Base-by-base conservation (phyloP, 1,284 basidiomycete genomes). In the Irpex lacteus region DNA sequence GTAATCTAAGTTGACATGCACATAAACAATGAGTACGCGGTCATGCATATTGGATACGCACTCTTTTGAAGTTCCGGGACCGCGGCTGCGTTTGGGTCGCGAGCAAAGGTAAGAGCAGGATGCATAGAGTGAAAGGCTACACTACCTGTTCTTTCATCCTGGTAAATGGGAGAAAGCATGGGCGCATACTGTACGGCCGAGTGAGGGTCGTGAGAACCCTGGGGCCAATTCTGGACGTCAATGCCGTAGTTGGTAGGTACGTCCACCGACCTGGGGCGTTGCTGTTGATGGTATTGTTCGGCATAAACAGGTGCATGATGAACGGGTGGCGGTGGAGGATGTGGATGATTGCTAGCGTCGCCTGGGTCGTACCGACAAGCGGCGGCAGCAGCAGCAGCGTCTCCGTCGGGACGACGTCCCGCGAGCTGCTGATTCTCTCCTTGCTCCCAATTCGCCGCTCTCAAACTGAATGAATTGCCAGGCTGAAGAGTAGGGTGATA, bases 71-170 rank as follows among this genome's bases (percentile, higher is more conserved):
- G 59, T 44, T 44, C 40, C 40, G 40, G 15, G 54, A 63, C 44
- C 47, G 73, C 71, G 34, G 68, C 70, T 70, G 67, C 61, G 50
- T 6, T 15, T 13, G 36, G 34, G 37, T 44, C 57, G 37, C n/a
- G 38, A 37, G 57, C 5, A 21, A 19, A 59, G 63, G 62, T 9
- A 13, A 55, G 56, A 47, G 63, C 49, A 11, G 57, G 62, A 63
- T 67, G 66, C 52, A 40, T 44, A 60, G 52, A 19, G 38, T 37
- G 58, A 13, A 56, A 15, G 19, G 55, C 32, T 5, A 50, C 26
- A 49, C 19, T 70, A 82, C 81, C 75, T 56, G 76, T 74, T 60
- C 81, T 79, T 60, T 83, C 81, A 63, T 82, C 82, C 40, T 80
- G 74, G 66, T 82, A 84, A 63, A 80, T 74, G 60, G 78, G 75